Conservation (phyloP, 768 basidiomycete genomes). For the Rhodotorula taiwanensis region DNA sequence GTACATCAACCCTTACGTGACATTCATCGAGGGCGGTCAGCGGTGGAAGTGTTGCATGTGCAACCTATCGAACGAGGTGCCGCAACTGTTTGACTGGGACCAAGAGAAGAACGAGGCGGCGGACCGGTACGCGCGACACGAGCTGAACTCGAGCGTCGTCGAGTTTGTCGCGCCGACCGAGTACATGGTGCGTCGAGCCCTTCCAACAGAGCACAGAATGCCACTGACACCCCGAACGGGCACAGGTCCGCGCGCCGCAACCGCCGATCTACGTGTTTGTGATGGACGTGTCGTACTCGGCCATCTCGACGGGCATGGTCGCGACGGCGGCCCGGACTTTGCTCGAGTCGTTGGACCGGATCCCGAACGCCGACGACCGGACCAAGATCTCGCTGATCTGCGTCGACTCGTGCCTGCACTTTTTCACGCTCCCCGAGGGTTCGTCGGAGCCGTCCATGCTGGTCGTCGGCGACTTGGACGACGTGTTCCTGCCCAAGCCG, state of each 20-base stretch:
- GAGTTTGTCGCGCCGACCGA: conserved; percentile 97
- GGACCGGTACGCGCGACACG: conserved; percentile 87
- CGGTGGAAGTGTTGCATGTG: conserved; percentile 99
- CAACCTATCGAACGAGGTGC: conserved; percentile 94
- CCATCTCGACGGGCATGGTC: conserved; percentile 94
- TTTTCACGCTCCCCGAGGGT: conserved; percentile 70
- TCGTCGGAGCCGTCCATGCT: conserved; percentile 78
- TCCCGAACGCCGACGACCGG: conserved; percentile 87
- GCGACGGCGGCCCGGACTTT: conserved; percentile 96
- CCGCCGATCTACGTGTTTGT: conserved; percentile 95
- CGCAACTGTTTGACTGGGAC: conserved; percentile 98
- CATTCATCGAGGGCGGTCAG: conserved; percentile 96
- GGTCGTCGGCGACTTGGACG: conserved; percentile 92
- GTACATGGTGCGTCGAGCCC: conserved; percentile 73
- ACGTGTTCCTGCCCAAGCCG: conserved; percentile 95
- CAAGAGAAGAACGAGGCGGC: conserved; percentile 85
- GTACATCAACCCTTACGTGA: conserved; percentile 95
- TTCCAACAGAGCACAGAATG: too few relatives aligned
- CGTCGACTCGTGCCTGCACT: conserved; percentile 86
- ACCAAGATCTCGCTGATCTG: conserved; percentile 89
- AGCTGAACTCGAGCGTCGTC: conserved; percentile 87
- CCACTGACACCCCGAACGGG: conserved; percentile 37
- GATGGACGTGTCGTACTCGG: conserved; percentile 89
- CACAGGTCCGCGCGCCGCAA: conserved; percentile 92
- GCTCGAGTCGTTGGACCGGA: conserved; percentile 84